Evolutionary conservation across 2,329 filamentous ascomycete species (phyloP).

Genomic region (Sphaerulina musiva): DNA sequence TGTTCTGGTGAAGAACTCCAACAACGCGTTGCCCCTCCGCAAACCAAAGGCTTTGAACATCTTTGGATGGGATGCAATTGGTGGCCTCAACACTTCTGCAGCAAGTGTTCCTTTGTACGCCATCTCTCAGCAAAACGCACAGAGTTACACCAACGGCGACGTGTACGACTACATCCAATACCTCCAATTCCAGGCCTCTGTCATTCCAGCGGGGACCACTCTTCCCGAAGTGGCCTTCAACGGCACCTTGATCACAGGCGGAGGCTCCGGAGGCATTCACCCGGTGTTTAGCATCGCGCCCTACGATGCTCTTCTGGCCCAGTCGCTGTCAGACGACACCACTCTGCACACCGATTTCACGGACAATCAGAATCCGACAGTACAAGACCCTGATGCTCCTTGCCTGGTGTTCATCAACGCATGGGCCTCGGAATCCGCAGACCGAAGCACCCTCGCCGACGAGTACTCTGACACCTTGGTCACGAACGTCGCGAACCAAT

Average conservation of each 20-base stretch:
- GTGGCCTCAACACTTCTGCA: slow-evolving; percentile 15
- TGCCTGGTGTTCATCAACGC: slow-evolving; percentile 32
- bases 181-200: slow-evolving; percentile 9
- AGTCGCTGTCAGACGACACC: slow-evolving; percentile 26
- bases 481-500: slow-evolving; percentile 27
- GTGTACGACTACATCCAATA: slow-evolving; percentile 13
- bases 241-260: slow-evolving; percentile 28
- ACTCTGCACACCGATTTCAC: slow-evolving; percentile 25
- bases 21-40: slow-evolving; percentile 49
- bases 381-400: slow-evolving; percentile 23
- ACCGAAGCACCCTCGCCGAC: slow-evolving; percentile 27
- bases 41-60: slow-evolving; percentile 48
- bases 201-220: slow-evolving; percentile 6
- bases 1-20: slow-evolving; percentile 56
- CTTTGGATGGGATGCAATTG: slow-evolving; percentile 29
- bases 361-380: slow-evolving; percentile 17
- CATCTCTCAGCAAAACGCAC: slow-evolving; percentile 14
- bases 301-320: slow-evolving; percentile 25
- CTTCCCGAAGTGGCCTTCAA: slow-evolving; percentile 23
- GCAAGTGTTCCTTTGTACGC: slow-evolving; percentile 10
- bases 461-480: slow-evolving; percentile 27
- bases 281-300: slow-evolving; percentile 25
- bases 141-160: slow-evolving; percentile 12
- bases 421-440: slow-evolving; percentile 25
- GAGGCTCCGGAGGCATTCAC: slow-evolving; percentile 27